Evolutionary conservation across 1,139 yeast species (phyloP).

Genomic region (Taphrina betulina): DNA sequence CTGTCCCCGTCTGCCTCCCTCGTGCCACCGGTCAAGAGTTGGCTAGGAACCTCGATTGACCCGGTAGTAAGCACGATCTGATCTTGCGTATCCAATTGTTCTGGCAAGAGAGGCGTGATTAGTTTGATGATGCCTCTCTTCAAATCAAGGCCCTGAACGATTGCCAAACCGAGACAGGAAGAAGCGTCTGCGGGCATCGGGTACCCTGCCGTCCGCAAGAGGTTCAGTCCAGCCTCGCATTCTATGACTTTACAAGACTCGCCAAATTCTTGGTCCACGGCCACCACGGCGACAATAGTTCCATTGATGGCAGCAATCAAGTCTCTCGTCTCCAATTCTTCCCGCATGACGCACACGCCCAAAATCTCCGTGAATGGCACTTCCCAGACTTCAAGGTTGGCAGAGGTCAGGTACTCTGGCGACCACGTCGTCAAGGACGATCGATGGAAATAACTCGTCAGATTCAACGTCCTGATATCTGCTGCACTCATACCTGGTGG

Average conservation of each 20-base stretch:
- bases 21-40: slow-evolving; percentile 13
- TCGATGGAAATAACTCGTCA: slow-evolving; percentile 44
- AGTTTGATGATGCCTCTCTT: slow-evolving; percentile 17
- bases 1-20: slow-evolving; percentile 4
- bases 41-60: slow-evolving; percentile 29
- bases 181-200: slow-evolving; percentile 1
- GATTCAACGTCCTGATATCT: slow-evolving; percentile 44
- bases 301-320: slow-evolving; percentile 37
- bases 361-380: slow-evolving; percentile 23
- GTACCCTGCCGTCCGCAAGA: too few relatives aligned
- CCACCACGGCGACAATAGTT: slow-evolving; percentile 36
- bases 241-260: background rate
- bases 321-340: slow-evolving; percentile 30
- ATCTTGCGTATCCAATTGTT: background rate
- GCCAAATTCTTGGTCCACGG: slow-evolving; percentile 16
- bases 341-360: too few relatives aligned
- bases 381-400: slow-evolving; percentile 29
- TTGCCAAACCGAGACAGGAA: slow-evolving; percentile 28
- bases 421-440: background rate
- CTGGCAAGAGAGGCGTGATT: slow-evolving; percentile 28
- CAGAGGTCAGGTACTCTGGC: slow-evolving; percentile 6
- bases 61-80: slow-evolving; percentile 30
- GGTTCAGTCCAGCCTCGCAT: background rate
- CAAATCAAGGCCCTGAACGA: slow-evolving; percentile 31
- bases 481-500: slow-evolving; percentile 39